Evolutionary conservation across 768 basidiomycete species (phyloP).

Genomic region (Xanthoconium purpureum): DNA sequence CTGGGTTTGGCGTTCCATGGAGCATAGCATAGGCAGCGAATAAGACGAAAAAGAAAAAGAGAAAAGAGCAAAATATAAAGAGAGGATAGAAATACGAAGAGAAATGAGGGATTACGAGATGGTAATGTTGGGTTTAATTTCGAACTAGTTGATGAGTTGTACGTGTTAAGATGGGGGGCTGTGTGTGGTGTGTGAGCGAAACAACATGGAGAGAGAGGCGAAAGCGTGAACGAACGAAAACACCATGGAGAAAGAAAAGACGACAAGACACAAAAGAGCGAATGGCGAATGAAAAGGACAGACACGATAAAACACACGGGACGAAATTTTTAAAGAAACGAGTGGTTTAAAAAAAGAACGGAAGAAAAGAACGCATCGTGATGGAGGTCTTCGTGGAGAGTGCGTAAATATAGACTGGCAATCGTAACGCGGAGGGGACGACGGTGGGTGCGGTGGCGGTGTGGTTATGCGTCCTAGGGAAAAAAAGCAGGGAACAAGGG

Average conservation of each 20-base stretch:
- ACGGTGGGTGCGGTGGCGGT: neutral
- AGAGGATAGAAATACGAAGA: no score
- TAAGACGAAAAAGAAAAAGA: neutral
- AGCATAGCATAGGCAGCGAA: neutral
- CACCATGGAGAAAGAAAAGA: neutral
- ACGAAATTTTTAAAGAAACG: neutral
- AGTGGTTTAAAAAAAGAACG: neutral
- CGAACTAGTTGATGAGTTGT: neutral
- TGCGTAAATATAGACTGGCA: conserved; percentile 13
- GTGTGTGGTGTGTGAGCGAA: conserved; percentile 2
- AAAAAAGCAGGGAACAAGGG: neutral
- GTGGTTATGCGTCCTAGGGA: neutral
- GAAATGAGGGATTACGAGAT: neutral
- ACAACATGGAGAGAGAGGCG: conserved; percentile 21
- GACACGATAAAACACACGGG: neutral
- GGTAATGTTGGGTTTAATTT: neutral
- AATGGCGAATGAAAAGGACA: neutral
- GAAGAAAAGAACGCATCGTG: conserved; percentile 16
- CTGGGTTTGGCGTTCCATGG: neutral
- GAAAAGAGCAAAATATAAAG: neutral
- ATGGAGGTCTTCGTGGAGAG: conserved; percentile 18
- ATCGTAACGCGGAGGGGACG: conserved; percentile 20
- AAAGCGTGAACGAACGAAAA: conserved; percentile 4
- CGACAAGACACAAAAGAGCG: conserved; percentile 1
- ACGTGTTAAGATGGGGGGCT: neutral